Base-by-base conservation (phyloP, 495 filamentous ascomycete species). In the Hypoxylon cercidicola region DNA sequence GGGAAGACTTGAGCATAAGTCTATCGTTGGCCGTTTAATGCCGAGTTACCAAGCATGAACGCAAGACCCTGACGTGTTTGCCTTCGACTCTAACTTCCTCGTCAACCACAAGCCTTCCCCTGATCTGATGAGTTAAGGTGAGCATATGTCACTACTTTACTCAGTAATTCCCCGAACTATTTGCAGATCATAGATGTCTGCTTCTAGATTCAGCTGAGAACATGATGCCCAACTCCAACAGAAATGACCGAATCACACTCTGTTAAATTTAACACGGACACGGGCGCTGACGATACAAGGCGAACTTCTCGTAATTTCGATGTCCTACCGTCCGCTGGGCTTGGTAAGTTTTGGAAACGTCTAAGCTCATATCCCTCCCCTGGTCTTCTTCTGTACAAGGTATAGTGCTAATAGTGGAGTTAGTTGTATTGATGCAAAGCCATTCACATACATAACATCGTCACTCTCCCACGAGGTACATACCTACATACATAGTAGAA, bases 401-500 rank as follows among this genome's bases (percentile, higher is more conserved):
- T 49, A 50, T 68, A 68, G 65, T 66, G 57, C 57, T 69, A 65
- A 69, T 65, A 47, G 66, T 64, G 66, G 66, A 58, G 66, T 57
- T 51, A 66, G 56, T 69, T 65, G 62, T 69, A 59, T 65, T 69
- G 66, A 69, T 62, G 66, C 66, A 55, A 52, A 58, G 47, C 45
- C 52, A 56, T 64, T 65, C 47, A 63, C 55, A 57, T 15, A 40
- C 51, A 64, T 69, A 15, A 40, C 51, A 64, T 69, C 66, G 51
- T 66, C 66, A 66, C 57, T 54, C 56, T 53, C 55, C 35, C 35
- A 51, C 62, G 55, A 45, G 5, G 23, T 25, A 25, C 23, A 25
- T 25, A 25, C 23, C 2, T 25, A 25, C 23, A 25, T 25, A 25
- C 23, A 25, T 25, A 25, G 23, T 25, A 25, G 23, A 60, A 48